Evolutionary conservation across 768 basidiomycete genomes (phyloP), one percentile per base, ranked within the genome.

Genomic region (Tylopilus subfusipes): DNA sequence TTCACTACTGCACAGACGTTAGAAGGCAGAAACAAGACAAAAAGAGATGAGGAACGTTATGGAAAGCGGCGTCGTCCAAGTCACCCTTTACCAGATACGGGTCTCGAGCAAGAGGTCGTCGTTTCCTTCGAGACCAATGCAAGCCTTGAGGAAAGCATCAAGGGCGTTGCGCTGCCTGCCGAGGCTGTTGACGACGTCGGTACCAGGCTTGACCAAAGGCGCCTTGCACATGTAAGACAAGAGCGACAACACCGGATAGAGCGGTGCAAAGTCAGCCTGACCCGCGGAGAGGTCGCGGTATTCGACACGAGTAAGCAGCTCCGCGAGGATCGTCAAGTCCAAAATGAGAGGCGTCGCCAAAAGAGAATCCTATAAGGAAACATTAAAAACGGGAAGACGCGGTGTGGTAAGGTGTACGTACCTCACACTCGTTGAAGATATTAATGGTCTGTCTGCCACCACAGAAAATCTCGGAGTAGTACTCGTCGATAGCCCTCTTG

Each of bases 401-500:
- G 5, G 10, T 14, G 7, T 11, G 21, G 6, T 1, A 1, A 21
- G 7, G 2, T 9, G n/a, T 10, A 68, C 80, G 13, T 60, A 86
- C 88, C 79, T 96, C 93, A 79, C 96, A 98, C 73, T 95, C 90
- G 72, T 98, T 98, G 83, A 96, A 97, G 75, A 93, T 92, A 71
- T 91, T 93, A 79, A 97, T 94, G 12, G 90, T 92, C 59, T 88
- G 90, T 58, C 92, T 79, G 27, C 95, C 95, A 62, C 95, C 95
- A 68, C 95, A 96, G 77, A 95, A 87, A 66, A 98, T 94, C 80
- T 98, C 95, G 12, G 92, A 95, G 73, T 94, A 93, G 75, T 98
- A 98, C 78, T 98, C 95, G 74, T 98, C 97, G 78, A 98, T 93
- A n/a, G 95, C 97, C 53, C 93, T 82, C 84, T 98, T 98, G 53